phyloP scores from a whole-genome alignment of 2,329 filamentous ascomycete genomes.

The Bertia moriformis region DNA sequence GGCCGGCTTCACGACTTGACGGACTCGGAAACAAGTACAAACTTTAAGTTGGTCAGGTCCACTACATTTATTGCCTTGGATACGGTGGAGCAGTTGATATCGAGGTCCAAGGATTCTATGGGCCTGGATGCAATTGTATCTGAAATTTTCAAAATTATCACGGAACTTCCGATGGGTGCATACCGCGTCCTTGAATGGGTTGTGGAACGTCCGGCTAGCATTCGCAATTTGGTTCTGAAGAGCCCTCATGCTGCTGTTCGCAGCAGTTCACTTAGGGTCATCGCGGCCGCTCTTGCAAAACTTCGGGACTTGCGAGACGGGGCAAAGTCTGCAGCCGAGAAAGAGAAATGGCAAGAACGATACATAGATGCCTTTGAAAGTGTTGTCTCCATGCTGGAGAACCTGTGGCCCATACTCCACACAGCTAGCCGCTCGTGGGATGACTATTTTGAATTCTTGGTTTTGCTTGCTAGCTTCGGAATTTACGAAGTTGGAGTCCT shows the following conservation, averaged over 20 bases:
- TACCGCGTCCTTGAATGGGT: neutral
- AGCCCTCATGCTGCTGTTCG: neutral
- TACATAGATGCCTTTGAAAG: neutral
- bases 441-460: neutral
- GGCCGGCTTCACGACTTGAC: conserved; percentile 22
- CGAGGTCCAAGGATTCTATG: neutral
- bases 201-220: neutral
- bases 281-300: neutral
- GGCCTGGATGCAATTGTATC: too few relatives aligned
- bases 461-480: neutral
- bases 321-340: neutral
- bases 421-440: neutral
- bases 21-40: neutral
- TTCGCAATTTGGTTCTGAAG: neutral
- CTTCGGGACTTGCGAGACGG: neutral
- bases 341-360: neutral
- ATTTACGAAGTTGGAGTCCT: neutral
- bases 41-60: neutral
- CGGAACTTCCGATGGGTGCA: neutral
- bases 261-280: neutral
- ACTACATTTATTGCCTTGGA: neutral
- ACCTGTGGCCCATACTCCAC: neutral
- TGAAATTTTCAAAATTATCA: neutral
- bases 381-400: neutral
- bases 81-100: neutral